Base-by-base conservation (phyloP, 345 rosid genomes). In the Populus tremula region DNA sequence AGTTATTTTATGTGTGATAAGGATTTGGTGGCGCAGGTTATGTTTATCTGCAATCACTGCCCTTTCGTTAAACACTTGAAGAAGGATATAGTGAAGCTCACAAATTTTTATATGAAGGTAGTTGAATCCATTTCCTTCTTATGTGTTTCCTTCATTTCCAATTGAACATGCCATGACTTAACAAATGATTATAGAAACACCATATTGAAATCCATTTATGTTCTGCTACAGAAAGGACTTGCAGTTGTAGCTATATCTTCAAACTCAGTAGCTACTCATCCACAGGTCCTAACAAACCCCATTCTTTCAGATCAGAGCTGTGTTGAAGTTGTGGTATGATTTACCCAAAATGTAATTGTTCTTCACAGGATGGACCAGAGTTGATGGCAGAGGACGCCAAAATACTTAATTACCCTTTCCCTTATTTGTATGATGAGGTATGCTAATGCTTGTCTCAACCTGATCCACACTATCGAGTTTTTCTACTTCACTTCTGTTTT, bases 21-120 rank as follows among this genome's bases (percentile, higher is more conserved):
- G 39, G 62, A 21, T 49, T 72, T 29, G 65, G 71, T 75, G 68
- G 45, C 78, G 76, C 86, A 93, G 95, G 98, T 91, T 76, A 90
- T 94, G 94, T 93, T 93, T 79, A 85, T 93, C 43, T 94, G 96
- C 86, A 93, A 93, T 74, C 99, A 93, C 84, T 94, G 99, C 82
- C 95, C 99, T 1, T 94, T 94, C 91, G 99, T 94, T 77, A 91
- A 81, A 81, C 98, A 88, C 85, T 82, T 93, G 87, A 91, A 91
- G 91, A 93, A 94, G 82, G 91, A 89, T 78, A 73, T 93, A 65
- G 93, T 84, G 75, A 93, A 93, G 88, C 97, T 94, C 47, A 59
- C 92, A 33, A 87, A 91, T 85, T 94, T 88, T 84, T 91, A 90
- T 63, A 86, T 84, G 87, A 83, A 90, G 97, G 98, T 94, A 82